These are phyloP conservation scores for Penicillium pancosmium DNA, from an alignment of 495 filamentous ascomycete species.

Conservation along the genomic window DNA sequence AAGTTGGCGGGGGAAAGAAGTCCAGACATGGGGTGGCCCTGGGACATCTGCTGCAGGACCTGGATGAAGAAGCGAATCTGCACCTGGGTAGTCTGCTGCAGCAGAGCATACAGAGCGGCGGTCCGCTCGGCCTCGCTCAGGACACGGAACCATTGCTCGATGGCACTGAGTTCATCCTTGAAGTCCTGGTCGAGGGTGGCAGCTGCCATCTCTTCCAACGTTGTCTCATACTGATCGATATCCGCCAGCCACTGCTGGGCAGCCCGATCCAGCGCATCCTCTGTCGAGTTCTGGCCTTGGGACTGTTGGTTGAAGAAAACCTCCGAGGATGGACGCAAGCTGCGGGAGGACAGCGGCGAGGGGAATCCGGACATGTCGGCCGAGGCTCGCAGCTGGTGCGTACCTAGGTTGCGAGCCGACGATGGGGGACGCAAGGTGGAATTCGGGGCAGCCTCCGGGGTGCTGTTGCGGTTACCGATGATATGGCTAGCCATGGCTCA, in stretches of 20 bases:
- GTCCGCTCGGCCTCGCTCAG: constrained; percentile 96
- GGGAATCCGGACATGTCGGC: constrained; percentile 94
- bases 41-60: constrained; percentile 97
- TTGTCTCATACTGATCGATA: constrained; percentile 97
- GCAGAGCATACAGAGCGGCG: constrained; percentile 88
- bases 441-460: constrained; percentile 83
- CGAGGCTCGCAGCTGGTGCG: constrained; percentile 89
- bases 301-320: constrained; percentile 79
- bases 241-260: constrained; percentile 98
- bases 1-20: constrained; percentile 97
- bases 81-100: constrained; percentile 98
- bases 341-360: constrained; percentile 72
- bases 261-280: constrained; percentile 89
- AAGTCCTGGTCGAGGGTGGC: constrained; percentile 98
- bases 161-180: constrained; percentile 97
- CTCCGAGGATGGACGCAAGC: constrained; percentile 91
- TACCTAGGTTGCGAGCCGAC: constrained; percentile 74
- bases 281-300: constrained; percentile 66
- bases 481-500: constrained; percentile 58
- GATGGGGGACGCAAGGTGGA: constrained; percentile 91
- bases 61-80: constrained; percentile 99
- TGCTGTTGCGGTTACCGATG: constrained; percentile 95
- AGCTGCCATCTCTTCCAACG: constrained; percentile 97
- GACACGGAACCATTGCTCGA: constrained; percentile 99
- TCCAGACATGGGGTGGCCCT: constrained; percentile 95